Evolutionary conservation across 129 eudicot species (phyloP).

Genomic region (Chrysanthemum makinoi): DNA sequence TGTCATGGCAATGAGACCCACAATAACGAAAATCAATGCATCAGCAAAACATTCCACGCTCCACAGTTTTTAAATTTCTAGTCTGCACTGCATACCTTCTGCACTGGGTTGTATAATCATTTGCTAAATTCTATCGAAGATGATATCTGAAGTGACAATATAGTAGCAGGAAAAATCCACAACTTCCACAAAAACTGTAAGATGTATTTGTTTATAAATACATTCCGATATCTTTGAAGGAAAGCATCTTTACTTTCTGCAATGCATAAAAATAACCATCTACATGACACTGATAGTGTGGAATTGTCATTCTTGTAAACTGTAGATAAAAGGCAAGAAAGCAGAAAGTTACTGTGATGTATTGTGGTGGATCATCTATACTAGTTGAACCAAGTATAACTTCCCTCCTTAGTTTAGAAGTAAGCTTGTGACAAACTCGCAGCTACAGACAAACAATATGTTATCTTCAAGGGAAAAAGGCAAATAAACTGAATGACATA

Average conservation of each 20-base stretch:
- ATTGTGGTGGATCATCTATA: conserved; percentile 85
- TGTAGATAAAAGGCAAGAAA: neutral
- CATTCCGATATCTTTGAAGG: too few relatives aligned
- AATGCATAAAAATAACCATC: neutral
- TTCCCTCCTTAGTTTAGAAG: conserved; percentile 88
- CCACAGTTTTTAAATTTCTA: neutral
- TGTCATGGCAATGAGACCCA: too few relatives aligned
- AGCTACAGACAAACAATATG: conserved; percentile 40
- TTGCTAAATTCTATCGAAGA: conserved; percentile 4
- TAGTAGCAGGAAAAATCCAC: conserved; percentile 4
- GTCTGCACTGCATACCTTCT: conserved; percentile 8
- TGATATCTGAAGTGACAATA: conserved; percentile 5
- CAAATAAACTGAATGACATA: conserved; percentile 3
- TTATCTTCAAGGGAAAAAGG: conserved; percentile 6
- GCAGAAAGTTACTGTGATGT: conserved; percentile 56
- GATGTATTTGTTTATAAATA: neutral
- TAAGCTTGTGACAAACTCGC: conserved; percentile 90
- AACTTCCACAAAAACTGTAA: neutral
- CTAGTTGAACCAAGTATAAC: conserved; percentile 85
- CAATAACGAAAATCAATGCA: neutral
- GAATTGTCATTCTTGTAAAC: neutral
- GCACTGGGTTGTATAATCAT: conserved; percentile 9
- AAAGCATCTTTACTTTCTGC: neutral
- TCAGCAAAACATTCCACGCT: neutral
- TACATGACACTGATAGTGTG: neutral